phyloP scores from a whole-genome alignment of 495 filamentous ascomycete genomes.

The Xylaria scruposa region DNA sequence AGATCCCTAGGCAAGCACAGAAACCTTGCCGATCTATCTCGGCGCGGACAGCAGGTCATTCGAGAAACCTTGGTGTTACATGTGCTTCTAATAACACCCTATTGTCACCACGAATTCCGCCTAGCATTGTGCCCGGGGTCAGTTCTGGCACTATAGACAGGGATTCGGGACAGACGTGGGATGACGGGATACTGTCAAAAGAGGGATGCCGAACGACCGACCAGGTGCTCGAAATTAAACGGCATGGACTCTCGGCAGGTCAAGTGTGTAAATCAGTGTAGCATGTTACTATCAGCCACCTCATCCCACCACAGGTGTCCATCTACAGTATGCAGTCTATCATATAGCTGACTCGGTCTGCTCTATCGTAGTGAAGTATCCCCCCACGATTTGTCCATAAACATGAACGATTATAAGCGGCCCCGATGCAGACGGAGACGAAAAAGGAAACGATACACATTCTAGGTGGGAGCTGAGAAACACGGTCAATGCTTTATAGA shows the following conservation, averaged over 20 bases:
- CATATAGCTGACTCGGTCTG: constrained; percentile 11
- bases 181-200: constrained; percentile 23
- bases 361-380: constrained; percentile 7
- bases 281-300: constrained; percentile 17
- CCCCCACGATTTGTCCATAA: constrained; percentile 22
- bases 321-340: not conserved
- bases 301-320: constrained; percentile 14
- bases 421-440: constrained; percentile 17
- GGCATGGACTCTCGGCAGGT: constrained; percentile 22
- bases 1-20: not conserved
- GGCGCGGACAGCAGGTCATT: constrained; percentile 9
- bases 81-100: not conserved
- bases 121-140: not conserved
- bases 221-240: not conserved
- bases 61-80: constrained; percentile 14
- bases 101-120: not conserved
- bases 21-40: constrained; percentile 14
- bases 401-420: constrained; percentile 11
- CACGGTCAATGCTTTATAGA: not conserved
- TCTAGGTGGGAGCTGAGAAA: constrained; percentile 13
- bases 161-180: constrained; percentile 12
- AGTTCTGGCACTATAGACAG: constrained; percentile 7
- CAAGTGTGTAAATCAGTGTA: not conserved
- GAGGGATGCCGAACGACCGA: constrained; percentile 22
- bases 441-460: constrained; percentile 26